phyloP scores from a whole-genome alignment of 495 filamentous ascomycete genomes.

The Durotheca rogersii region DNA sequence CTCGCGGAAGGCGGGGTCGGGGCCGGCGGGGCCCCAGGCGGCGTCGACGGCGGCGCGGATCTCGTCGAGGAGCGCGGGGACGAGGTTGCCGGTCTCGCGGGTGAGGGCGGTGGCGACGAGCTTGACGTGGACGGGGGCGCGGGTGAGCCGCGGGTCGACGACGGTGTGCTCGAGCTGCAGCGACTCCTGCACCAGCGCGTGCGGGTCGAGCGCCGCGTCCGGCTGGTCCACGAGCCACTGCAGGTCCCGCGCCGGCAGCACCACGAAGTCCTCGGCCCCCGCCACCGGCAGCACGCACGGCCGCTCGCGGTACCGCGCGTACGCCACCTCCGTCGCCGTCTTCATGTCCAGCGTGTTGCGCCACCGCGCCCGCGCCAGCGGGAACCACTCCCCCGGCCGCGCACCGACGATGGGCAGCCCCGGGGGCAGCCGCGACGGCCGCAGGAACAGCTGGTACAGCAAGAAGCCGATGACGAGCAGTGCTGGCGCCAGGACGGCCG shows the following conservation, averaged over 20 bases:
- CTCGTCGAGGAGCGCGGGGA: conserved; percentile 48
- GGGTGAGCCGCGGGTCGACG: conserved; percentile 36
- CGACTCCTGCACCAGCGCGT: conserved; percentile 32
- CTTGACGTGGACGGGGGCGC: conserved; percentile 37
- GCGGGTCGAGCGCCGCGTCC: conserved; percentile 40
- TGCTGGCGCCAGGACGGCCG: conserved; percentile 29
- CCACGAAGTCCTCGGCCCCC: conserved; percentile 29
- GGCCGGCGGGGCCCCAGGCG: conserved; percentile 39
- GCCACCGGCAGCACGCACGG: conserved; percentile 34
- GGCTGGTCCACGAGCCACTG: conserved; percentile 50
- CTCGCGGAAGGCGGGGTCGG: conserved; percentile 33
- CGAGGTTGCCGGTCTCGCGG: conserved; percentile 41
- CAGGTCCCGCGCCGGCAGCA: conserved; percentile 43
- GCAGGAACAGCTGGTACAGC: conserved; percentile 31
- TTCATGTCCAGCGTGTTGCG: conserved; percentile 40
- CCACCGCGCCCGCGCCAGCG: conserved; percentile 36
- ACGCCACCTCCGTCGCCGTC: conserved; percentile 27
- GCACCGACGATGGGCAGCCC: conserved; percentile 40
- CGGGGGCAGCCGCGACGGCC: conserved; percentile 25
- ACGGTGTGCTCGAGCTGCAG: conserved; percentile 43
- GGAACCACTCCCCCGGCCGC: conserved; percentile 40
- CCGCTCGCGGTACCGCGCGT: conserved; percentile 29
- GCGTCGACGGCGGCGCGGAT: conserved; percentile 33
- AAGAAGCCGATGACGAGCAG: conserved; percentile 29
- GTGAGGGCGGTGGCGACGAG: conserved; percentile 42